Base-by-base conservation (phyloP, 345 rosid genomes). In the Eucalyptus cladocalyx region DNA sequence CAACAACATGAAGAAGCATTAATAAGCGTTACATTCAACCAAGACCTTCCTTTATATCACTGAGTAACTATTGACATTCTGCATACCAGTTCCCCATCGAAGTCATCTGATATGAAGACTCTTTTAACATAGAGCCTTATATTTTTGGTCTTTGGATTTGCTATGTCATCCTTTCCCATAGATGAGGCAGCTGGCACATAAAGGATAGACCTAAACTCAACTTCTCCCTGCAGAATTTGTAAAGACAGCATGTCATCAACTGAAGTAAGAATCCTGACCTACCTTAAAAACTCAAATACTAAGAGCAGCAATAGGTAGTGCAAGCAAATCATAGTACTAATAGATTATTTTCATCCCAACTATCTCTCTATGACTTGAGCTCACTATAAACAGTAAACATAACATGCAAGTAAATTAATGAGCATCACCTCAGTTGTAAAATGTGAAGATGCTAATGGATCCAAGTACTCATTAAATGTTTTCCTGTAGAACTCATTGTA, bases 81-180 rank as follows among this genome's bases (percentile, higher is more conserved):
- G 21, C 97, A 94, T 91, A 98, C 99, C 97, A 98, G 93, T 90
- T 98, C 99, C 76, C 99, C 99, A 90, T 98, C 99, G 90, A 98
- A 98, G 92, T 98, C 99, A 91, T 98, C 98, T 53, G 99, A 98
- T 91, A 97, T 98, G 91, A 97, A 97, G 87, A 96, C 99, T 92
- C 99, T 94, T 90, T 98, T 98, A 17, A 98, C 99, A 90, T 95
- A 95, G 37, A 98, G 98, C 94, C 98, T 96, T 89, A 98, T 98
- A 90, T 97, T 98, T 94, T 96, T 98, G 24, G 99, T 96, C 94
- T 98, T 98, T 89, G 98, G 96, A 92, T 96, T 98, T 89, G 93
- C 83, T 16, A 98, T 19, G 91, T 98, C 99, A 92, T 98, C 99
- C 94, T 95, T 96, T 89, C 96, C 97, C 91, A 90, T 91, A 26